These are phyloP conservation scores for Aureobasidium sp. DNA, from an alignment of 2,329 filamentous ascomycete genomes.

Conservation along the genomic window DNA sequence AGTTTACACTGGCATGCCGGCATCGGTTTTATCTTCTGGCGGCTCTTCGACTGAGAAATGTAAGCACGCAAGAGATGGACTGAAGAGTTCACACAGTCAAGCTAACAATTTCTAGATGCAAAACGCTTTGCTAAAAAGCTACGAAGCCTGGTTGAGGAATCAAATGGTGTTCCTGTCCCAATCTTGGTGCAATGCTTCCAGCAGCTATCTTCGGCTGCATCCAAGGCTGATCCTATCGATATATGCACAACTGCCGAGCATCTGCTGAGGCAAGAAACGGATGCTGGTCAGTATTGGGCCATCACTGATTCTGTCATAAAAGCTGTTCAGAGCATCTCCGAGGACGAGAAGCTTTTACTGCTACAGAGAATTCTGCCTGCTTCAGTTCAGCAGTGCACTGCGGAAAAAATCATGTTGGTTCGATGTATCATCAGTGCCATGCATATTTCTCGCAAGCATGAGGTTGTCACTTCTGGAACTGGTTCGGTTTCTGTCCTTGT, in stretches of 20 bases:
- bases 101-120: background rate
- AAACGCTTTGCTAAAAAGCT: constrained; percentile 10
- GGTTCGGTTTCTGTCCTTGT: constrained; percentile 4
- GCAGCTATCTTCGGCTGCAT: background rate
- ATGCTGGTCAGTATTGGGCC: constrained; percentile 1
- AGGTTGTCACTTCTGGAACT: background rate
- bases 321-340: background rate
- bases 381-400: background rate
- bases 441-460: background rate
- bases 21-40: background rate
- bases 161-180: background rate
- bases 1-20: background rate
- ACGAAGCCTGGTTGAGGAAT: background rate
- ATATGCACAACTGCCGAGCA: constrained; percentile 4
- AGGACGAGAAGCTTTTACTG: background rate
- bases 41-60: constrained; percentile 12
- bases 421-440: constrained; percentile 2
- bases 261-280: background rate
- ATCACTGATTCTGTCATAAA: constrained; percentile 2
- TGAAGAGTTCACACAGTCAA: background rate
- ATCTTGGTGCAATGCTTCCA: constrained; percentile 8
- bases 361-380: background rate
- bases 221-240: background rate
- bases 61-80: background rate
- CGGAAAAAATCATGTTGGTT: constrained; percentile 3